phyloP scores from a whole-genome alignment of 169 alveolate genomes.

The Plasmodium vinckei region DNA sequence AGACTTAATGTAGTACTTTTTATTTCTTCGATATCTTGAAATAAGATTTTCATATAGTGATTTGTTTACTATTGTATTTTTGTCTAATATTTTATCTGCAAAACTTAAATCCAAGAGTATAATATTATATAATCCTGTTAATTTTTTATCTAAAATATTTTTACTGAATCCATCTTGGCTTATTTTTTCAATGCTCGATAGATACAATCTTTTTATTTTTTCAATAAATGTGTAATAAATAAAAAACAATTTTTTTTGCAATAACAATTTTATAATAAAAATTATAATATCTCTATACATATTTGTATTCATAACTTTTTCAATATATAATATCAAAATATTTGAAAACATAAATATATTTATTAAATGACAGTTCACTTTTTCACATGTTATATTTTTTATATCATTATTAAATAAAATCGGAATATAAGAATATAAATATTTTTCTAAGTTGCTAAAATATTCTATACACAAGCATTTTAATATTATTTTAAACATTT shows the following conservation, averaged over 20 bases:
- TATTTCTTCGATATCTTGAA: constrained; percentile 17
- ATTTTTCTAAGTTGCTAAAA: constrained; percentile 28
- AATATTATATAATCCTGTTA: constrained; percentile 67
- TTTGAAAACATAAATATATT: constrained; percentile 65
- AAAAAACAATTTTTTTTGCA: constrained; percentile 27
- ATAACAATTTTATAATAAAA: constrained; percentile 37
- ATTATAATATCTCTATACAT: constrained; percentile 30
- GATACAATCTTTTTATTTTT: constrained; percentile 6
- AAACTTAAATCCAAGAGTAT: constrained; percentile 53
- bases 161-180: constrained; percentile 8
- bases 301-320: constrained; percentile 50
- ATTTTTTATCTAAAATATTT: constrained; percentile 48
- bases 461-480: constrained; percentile 67
- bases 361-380: constrained; percentile 63
- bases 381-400: constrained; percentile 53
- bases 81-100: constrained; percentile 58
- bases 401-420: constrained; percentile 52
- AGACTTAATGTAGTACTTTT: constrained; percentile 48
- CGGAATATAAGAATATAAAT: constrained; percentile 36
- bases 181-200: neutral
- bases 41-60: constrained; percentile 63
- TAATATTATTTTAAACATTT: constrained; percentile 32
- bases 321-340: constrained; percentile 48
- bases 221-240: constrained; percentile 31
- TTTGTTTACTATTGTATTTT: constrained; percentile 43